Evolutionary conservation across 1,284 basidiomycete species (phyloP).

Genomic region (Puccinia hordei): DNA sequence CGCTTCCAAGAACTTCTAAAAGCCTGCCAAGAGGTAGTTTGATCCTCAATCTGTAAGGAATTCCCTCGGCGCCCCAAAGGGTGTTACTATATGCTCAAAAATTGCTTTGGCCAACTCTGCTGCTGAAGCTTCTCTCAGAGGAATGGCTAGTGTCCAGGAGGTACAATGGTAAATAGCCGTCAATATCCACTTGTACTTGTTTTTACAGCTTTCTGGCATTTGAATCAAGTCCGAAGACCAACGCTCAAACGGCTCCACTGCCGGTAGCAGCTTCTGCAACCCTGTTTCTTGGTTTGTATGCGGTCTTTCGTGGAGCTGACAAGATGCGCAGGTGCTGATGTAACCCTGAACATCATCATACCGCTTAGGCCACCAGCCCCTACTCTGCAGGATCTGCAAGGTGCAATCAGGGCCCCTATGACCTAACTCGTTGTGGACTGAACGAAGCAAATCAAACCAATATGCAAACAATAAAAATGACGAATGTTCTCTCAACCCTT

Average conservation of each 20-base stretch:
- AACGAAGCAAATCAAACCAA: not conserved
- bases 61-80: too few species aligned
- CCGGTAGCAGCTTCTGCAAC: not conserved
- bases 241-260: not conserved
- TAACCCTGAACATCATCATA: not conserved
- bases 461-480: not conserved
- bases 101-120: too few species aligned
- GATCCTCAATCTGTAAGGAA: too few species aligned
- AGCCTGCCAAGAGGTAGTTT: too few species aligned
- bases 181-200: not conserved
- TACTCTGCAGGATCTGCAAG: not conserved
- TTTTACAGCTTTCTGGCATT: not conserved
- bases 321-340: not conserved
- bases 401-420: not conserved
- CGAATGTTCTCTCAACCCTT: too few species aligned
- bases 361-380: not conserved
- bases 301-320: not conserved
- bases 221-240: too few species aligned
- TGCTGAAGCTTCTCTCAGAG: too few species aligned
- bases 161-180: not conserved
- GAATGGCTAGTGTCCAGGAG: conserved; percentile 1
- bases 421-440: not conserved
- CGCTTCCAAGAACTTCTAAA: not conserved
- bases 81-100: too few species aligned
- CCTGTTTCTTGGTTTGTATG: not conserved